Evolutionary conservation across 1,139 yeast genomes (phyloP).

Genomic region (Yamadazyma diospyri): DNA sequence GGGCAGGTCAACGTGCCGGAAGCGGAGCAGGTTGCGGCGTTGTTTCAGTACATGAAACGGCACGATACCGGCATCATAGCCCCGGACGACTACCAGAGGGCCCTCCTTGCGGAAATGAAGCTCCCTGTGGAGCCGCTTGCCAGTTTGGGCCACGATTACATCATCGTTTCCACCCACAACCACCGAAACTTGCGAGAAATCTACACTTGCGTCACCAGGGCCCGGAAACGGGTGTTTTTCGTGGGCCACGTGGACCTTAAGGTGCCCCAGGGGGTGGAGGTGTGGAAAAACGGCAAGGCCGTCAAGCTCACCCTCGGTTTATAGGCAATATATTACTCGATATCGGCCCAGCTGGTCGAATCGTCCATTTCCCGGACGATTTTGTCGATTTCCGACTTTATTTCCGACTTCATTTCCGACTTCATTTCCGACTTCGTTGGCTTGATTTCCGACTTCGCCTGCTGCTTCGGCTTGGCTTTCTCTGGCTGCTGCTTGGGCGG

Average conservation of each 20-base stretch:
- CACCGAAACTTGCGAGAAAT: conserved; percentile 10
- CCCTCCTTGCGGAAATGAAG: conserved; percentile 11
- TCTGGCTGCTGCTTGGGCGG: no score
- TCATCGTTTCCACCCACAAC: conserved; percentile 12
- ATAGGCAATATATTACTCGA: conserved; percentile 11
- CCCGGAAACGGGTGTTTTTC: conserved; percentile 9
- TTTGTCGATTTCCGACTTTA: conserved; percentile 24
- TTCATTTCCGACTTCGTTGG: conserved; percentile 4
- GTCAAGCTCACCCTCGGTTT: no score
- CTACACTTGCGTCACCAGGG: conserved; percentile 7
- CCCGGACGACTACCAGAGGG: conserved; percentile 12
- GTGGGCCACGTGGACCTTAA: conserved; percentile 11
- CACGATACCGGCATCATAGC: conserved; percentile 10
- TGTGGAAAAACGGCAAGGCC: no score
- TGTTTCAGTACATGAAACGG: conserved; percentile 5
- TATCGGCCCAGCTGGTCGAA: conserved; percentile 33
- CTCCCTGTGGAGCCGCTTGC: conserved; percentile 5
- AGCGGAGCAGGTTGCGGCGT: conserved; percentile 10
- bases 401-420: conserved; percentile 12
- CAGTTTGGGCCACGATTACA: conserved; percentile 9
- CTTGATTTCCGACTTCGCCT: not conserved
- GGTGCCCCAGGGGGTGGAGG: conserved; percentile 2
- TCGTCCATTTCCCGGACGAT: conserved; percentile 31
- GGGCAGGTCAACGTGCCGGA: conserved; percentile 11
- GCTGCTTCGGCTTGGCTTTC: no score